A percentile compares a stretch with the other conserved stretches of the same genome.
phyloP scores from a whole-genome alignment of 73 alveolate genomes.

The Paramecium pentaurelia region DNA sequence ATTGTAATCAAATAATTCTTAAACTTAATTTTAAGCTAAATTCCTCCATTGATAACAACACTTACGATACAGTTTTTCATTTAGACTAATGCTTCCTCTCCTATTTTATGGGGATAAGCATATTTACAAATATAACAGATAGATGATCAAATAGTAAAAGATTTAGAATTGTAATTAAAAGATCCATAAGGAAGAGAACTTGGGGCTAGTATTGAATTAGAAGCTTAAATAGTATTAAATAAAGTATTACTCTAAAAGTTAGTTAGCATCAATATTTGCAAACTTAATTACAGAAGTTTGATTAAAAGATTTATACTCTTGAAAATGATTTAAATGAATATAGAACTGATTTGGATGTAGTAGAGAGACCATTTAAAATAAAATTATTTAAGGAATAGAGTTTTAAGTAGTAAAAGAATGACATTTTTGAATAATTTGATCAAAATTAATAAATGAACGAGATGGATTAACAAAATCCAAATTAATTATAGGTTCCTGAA shows the following conservation, averaged over 20 bases:
- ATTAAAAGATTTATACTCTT: background rate
- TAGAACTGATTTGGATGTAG: background rate
- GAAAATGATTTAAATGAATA: constrained; percentile 2
- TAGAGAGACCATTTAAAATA: background rate
- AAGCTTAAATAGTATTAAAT: background rate
- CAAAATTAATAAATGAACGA: background rate
- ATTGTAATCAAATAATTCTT: constrained; percentile 7
- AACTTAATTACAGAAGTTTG: background rate
- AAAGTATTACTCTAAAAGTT: background rate
- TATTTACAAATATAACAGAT: background rate
- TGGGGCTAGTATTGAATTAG: background rate
- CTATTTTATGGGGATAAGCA: background rate
- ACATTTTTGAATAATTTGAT: background rate
- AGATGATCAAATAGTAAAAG: background rate
- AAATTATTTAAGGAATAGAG: background rate
- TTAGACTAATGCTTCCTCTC: background rate
- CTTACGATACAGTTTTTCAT: background rate
- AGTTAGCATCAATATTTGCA: constrained; percentile 7
- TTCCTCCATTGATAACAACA: background rate
- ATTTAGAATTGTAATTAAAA: background rate
- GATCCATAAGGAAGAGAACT: constrained; percentile 17
- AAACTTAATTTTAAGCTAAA: background rate
- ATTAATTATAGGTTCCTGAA: background rate
- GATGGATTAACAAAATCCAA: background rate
- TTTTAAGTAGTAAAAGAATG: background rate